A percentile compares a stretch with the other conserved stretches of the same genome.
phyloP scores from a whole-genome alignment of 1,284 basidiomycete species.

The Ustilago shanxiensis region DNA sequence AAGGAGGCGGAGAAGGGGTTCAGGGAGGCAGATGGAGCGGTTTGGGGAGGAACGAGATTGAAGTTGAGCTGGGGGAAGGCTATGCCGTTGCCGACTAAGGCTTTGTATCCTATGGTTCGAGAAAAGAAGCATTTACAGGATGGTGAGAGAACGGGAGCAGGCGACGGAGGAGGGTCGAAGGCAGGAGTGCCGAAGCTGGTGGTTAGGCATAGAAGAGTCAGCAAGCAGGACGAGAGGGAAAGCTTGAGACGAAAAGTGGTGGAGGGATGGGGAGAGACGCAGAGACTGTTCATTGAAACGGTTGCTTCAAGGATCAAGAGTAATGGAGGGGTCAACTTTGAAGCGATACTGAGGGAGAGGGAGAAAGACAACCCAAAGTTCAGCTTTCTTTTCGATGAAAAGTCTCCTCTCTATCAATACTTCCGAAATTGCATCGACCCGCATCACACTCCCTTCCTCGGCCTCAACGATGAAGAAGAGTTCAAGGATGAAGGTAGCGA shows the following conservation, averaged over 20 bases:
- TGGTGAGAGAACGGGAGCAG: not conserved
- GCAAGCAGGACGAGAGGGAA: not conserved
- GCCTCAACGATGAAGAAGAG: not conserved
- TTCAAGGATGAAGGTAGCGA: slow-evolving; percentile 45
- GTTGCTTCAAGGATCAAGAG: slow-evolving; percentile 86
- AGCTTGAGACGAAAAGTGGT: slow-evolving; percentile 8
- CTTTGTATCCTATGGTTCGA: slow-evolving; percentile 32
- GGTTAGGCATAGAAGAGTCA: slow-evolving; percentile 18
- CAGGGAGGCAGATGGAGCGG: slow-evolving; percentile 86
- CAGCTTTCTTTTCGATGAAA: slow-evolving; percentile 77
- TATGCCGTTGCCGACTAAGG: slow-evolving; percentile 79
- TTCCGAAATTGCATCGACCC: slow-evolving; percentile 82
- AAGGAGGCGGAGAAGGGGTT: slow-evolving; percentile 88
- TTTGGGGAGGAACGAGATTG: slow-evolving; percentile 88
- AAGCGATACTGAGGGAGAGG: slow-evolving; percentile 79
- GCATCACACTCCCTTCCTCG: slow-evolving; percentile 73
- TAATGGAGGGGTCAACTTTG: slow-evolving; percentile 84
- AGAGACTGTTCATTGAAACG: slow-evolving; percentile 80
- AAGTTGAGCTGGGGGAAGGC: slow-evolving; percentile 96
- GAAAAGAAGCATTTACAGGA: not conserved
- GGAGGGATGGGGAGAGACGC: slow-evolving; percentile 9
- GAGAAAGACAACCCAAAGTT: slow-evolving; percentile 86
- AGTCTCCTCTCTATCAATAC: slow-evolving; percentile 75
- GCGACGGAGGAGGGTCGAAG: not conserved
- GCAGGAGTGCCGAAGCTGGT: slow-evolving; percentile 20